Evolutionary conservation across 805 yeast genomes (phyloP).

Genomic region (Wickerhamomyces canadensis): DNA sequence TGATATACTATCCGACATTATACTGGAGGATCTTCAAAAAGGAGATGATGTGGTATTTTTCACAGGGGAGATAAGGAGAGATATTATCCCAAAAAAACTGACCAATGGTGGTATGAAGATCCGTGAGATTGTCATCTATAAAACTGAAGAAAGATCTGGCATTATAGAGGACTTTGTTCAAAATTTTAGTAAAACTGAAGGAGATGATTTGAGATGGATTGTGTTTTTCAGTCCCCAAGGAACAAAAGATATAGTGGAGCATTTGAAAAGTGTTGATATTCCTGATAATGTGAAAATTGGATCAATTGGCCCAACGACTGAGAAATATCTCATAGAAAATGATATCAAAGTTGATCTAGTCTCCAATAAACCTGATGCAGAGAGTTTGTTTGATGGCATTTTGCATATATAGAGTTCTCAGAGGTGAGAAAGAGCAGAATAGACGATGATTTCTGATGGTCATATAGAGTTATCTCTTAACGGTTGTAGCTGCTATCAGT

Average conservation of each 20-base stretch:
- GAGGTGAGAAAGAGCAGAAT: no score
- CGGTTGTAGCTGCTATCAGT: no score
- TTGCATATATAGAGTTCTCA: background rate
- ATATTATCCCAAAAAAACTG: constrained; percentile 67
- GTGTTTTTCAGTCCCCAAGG: constrained; percentile 93
- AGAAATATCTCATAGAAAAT: constrained; percentile 46
- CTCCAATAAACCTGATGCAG: constrained; percentile 69
- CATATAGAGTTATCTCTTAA: no score
- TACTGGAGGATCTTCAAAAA: constrained; percentile 29
- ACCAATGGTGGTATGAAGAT: constrained; percentile 36
- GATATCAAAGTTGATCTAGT: constrained; percentile 58
- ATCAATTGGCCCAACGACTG: constrained; percentile 91
- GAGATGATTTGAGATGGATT: constrained; percentile 47
- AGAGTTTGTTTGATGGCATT: constrained; percentile 40
- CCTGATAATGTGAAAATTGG: constrained; percentile 42
- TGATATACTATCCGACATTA: constrained; percentile 55
- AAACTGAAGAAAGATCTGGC: constrained; percentile 49
- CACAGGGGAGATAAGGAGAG: constrained; percentile 83
- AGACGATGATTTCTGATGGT: no score
- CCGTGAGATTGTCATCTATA: constrained; percentile 61
- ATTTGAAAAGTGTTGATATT: constrained; percentile 24
- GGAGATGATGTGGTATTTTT: constrained; percentile 51
- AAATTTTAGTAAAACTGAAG: constrained; percentile 4
- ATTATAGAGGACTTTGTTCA: constrained; percentile 34
- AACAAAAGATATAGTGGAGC: constrained; percentile 53